These are phyloP conservation scores for Teratosphaeria pseudoeucalypti DNA, from an alignment of 2,329 filamentous ascomycete genomes.

Conservation along the genomic window DNA sequence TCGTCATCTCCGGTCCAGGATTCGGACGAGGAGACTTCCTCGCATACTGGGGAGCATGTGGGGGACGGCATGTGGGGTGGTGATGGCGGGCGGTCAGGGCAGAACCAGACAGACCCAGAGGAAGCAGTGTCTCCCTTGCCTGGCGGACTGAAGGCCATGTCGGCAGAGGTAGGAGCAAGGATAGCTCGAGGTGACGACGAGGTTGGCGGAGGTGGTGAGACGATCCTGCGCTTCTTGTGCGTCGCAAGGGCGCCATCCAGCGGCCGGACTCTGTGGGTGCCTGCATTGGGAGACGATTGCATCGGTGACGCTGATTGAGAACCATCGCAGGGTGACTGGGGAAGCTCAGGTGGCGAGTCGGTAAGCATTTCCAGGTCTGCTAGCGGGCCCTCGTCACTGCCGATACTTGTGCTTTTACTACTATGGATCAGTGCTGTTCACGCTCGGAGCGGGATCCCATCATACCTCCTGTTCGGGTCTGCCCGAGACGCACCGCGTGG, in stretches of 20 bases:
- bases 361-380: neutral
- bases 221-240: neutral
- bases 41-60: neutral
- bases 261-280: neutral
- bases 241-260: neutral
- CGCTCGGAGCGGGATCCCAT: neutral
- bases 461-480: neutral
- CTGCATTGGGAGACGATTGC: neutral
- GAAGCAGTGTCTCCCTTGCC: neutral
- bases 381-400: neutral
- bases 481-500: neutral
- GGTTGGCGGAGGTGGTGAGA: neutral
- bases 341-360: neutral
- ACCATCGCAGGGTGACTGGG: neutral
- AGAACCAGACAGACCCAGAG: neutral
- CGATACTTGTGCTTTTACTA: neutral
- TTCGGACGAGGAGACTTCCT: conserved; percentile 10
- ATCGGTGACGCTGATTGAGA: neutral
- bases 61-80: neutral
- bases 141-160: too few relatives aligned
- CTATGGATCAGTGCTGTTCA: neutral
- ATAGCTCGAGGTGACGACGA: neutral
- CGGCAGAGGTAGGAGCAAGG: too few relatives aligned
- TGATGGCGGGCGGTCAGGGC: neutral
- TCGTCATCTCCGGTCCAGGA: conserved; percentile 16